A percentile compares a stretch with the other conserved stretches of the same genome.
phyloP scores from a whole-genome alignment of 257 asterid genomes.

The Solanum paucissectum region DNA sequence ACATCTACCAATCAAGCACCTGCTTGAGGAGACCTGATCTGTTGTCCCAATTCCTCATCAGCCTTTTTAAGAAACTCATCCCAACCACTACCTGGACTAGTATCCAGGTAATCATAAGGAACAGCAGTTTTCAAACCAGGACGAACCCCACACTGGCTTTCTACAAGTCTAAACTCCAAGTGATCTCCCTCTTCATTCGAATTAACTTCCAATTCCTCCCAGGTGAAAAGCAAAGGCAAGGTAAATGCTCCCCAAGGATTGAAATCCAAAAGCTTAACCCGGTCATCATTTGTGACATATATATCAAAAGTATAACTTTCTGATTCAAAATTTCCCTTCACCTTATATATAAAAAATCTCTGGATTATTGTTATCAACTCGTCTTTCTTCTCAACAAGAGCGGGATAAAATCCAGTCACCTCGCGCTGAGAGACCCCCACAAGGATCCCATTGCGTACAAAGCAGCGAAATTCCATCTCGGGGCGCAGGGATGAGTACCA shows the following conservation, averaged over 20 bases:
- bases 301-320: conserved; percentile 64
- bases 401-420: conserved; percentile 74
- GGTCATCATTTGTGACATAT: conserved; percentile 49
- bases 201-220: conserved; percentile 73
- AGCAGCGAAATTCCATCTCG: conserved; percentile 91
- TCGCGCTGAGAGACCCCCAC: conserved; percentile 77
- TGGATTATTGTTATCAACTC: conserved; percentile 25
- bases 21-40: conserved; percentile 22
- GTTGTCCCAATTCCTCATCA: conserved; percentile 38
- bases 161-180: conserved; percentile 57
- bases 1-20: conserved; percentile 29
- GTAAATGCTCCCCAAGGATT: conserved; percentile 90
- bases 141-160: conserved; percentile 52
- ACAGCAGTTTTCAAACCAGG: conserved; percentile 86
- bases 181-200: conserved; percentile 11
- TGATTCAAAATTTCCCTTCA: conserved; percentile 41
- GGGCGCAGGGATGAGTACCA: conserved; percentile 69
- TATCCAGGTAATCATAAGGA: conserved; percentile 80
- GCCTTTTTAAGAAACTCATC: conserved; percentile 66
- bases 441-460: conserved; percentile 31
- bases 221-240: conserved; percentile 55
- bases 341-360: conserved; percentile 27
- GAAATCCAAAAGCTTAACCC: conserved; percentile 81
- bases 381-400: conserved; percentile 35
- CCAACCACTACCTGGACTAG: conserved; percentile 85